Percentiles rank a stretch among this genome's conserved stretches.
phyloP scores from a whole-genome alignment of 1,284 basidiomycete species.

The Apiotrichum veenhuisii region DNA sequence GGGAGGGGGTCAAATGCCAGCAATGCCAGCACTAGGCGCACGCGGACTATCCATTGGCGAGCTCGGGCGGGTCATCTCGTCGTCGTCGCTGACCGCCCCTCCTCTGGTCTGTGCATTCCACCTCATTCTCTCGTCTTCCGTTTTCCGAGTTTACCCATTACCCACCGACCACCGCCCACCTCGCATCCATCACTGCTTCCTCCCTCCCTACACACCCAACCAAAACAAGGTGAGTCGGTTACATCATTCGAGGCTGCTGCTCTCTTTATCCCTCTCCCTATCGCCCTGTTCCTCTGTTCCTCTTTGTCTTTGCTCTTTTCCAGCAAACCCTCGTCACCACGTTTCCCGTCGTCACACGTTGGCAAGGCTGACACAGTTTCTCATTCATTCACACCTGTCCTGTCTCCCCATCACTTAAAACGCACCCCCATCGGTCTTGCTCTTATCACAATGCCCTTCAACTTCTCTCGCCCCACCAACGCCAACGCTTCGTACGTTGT shows the following conservation, averaged over 20 bases:
- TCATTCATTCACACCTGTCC: too few relatives aligned
- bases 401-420: not conserved
- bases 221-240: not conserved
- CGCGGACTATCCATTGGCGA: not conserved
- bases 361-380: too few relatives aligned
- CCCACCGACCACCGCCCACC: too few relatives aligned
- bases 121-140: not conserved
- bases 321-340: too few relatives aligned
- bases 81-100: not conserved
- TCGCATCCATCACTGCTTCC: too few relatives aligned
- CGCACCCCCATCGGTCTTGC: not conserved
- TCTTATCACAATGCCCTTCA: not conserved
- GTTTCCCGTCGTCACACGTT: too few relatives aligned
- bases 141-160: not conserved
- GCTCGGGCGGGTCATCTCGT: not conserved
- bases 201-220: too few relatives aligned
- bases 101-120: not conserved
- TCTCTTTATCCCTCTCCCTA: too few relatives aligned
- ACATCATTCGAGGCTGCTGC: not conserved
- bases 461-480: constrained; percentile 5
- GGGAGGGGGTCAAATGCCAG: not conserved
- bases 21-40: not conserved
- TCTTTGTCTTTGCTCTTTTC: too few relatives aligned
- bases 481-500: constrained; percentile 5
- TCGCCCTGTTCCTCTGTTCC: not conserved